Percentiles rank a stretch among this genome's conserved stretches.
phyloP scores from a whole-genome alignment of 2,329 filamentous ascomycete genomes.

The Xylariaceae sp. region DNA sequence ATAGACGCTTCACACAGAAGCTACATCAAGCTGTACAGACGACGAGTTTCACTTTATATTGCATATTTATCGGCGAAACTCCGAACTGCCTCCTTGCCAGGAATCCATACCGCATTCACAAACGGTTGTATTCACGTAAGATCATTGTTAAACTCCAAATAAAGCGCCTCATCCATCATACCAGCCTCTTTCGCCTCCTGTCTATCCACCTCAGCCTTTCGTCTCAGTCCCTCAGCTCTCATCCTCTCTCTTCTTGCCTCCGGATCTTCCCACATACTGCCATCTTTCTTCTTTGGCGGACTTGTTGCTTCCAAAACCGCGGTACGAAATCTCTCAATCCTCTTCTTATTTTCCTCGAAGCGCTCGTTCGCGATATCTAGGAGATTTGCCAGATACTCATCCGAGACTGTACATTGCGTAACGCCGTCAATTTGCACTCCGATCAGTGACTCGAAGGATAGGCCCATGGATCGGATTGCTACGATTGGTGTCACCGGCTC shows the following conservation, averaged over 20 bases:
- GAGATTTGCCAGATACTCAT: conserved; percentile 64
- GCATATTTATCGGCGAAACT: neutral
- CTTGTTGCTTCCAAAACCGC: conserved; percentile 41
- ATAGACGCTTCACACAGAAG: conserved; percentile 23
- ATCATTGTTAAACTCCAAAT: conserved; percentile 22
- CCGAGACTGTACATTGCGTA: conserved; percentile 52
- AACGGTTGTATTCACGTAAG: conserved; percentile 17
- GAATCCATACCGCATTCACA: neutral
- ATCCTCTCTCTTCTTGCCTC: conserved; percentile 51
- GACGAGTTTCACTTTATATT: conserved; percentile 8
- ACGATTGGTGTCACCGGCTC: conserved; percentile 63
- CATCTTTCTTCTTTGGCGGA: conserved; percentile 29
- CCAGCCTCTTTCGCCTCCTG: conserved; percentile 1
- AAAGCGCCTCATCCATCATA: conserved; percentile 17
- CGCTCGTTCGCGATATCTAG: conserved; percentile 69
- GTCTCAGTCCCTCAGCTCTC: conserved; percentile 53
- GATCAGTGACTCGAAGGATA: conserved; percentile 77
- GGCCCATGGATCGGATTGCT: conserved; percentile 77
- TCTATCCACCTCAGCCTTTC: conserved; percentile 40
- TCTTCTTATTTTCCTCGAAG: conserved; percentile 64
- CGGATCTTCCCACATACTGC: conserved; percentile 53
- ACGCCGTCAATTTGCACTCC: conserved; percentile 49
- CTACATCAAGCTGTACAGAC: conserved; percentile 24
- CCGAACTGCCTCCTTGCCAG: neutral
- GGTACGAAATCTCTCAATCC: conserved; percentile 61